Evolutionary conservation across 1,284 basidiomycete genomes (phyloP).

Genomic region (Moesziomyces globuligerus): DNA sequence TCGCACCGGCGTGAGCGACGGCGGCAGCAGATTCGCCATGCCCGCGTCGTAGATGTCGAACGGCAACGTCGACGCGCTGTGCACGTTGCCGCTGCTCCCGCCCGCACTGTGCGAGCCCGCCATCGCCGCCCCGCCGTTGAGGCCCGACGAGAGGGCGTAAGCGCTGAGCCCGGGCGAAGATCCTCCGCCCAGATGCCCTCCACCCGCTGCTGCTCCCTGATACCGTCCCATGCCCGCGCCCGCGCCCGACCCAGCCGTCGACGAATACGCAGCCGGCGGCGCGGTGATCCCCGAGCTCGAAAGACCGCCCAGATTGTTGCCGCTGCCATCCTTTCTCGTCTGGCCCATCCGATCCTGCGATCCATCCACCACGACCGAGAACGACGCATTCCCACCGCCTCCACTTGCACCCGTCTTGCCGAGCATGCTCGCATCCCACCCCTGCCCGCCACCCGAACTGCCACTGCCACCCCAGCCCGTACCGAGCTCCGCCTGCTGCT

Average conservation of each 20-base stretch:
- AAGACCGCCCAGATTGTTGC: conserved; percentile 2
- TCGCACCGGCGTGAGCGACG: conserved; percentile 33
- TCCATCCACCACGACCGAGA: conserved; percentile 40
- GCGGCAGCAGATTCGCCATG: conserved; percentile 50
- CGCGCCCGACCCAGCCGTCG: neutral
- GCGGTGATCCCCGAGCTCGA: conserved; percentile 21
- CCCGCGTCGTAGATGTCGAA: conserved; percentile 57
- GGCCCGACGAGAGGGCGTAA: conserved; percentile 7
- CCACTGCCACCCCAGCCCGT: conserved; percentile 15
- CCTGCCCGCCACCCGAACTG: conserved; percentile 1
- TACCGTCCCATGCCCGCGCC: conserved; percentile 17
- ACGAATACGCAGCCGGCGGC: conserved; percentile 43
- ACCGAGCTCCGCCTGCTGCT: conserved; percentile 50
- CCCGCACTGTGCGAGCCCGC: conserved; percentile 11
- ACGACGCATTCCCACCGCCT: conserved; percentile 16
- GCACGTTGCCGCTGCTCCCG: neutral
- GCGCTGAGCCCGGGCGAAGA: conserved; percentile 13
- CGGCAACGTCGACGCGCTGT: conserved; percentile 32
- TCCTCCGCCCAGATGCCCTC: neutral
- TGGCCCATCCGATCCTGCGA: conserved; percentile 11
- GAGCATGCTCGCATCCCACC: conserved; percentile 21
- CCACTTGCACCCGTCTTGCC: conserved; percentile 12
- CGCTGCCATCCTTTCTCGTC: conserved; percentile 7
- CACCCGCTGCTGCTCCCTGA: conserved; percentile 5
- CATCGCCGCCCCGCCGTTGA: conserved; percentile 15